Percentiles rank a stretch among this genome's conserved stretches.
These are phyloP conservation scores for Blastocystis sp. DNA, from an alignment of 352 stramenopile genomes.

Conservation along the genomic window DNA sequence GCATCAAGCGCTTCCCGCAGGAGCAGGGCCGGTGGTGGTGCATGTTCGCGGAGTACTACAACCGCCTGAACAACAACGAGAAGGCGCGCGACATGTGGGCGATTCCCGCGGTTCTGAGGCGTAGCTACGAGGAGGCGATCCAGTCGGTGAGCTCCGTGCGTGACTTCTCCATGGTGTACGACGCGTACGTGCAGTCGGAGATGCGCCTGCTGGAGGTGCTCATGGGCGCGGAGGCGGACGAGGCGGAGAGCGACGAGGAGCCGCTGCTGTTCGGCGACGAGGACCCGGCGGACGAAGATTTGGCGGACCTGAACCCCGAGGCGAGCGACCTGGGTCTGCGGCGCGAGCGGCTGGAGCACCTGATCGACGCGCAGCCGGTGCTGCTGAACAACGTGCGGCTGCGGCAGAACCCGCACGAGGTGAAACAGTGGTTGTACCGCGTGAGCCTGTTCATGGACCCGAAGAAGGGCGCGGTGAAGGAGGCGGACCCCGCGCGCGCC, in stretches of 20 bases:
- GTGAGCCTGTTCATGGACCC: slow-evolving; percentile 79
- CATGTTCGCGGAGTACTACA: slow-evolving; percentile 93
- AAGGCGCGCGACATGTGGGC: slow-evolving; percentile 92
- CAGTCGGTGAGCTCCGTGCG: slow-evolving; percentile 79
- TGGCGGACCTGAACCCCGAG: slow-evolving; percentile 82
- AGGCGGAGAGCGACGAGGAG: slow-evolving; percentile 74
- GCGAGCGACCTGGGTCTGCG: slow-evolving; percentile 79
- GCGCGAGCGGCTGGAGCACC: slow-evolving; percentile 82
- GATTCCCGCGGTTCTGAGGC: slow-evolving; percentile 77
- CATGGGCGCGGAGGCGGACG: slow-evolving; percentile 83
- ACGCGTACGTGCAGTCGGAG: slow-evolving; percentile 96
- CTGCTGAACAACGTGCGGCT: slow-evolving; percentile 90
- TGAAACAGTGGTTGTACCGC: slow-evolving; percentile 93
- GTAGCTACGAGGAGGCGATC: slow-evolving; percentile 71
- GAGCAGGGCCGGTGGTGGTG: slow-evolving; percentile 95
- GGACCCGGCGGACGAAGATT: slow-evolving; percentile 75
- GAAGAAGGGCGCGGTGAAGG: slow-evolving; percentile 50
- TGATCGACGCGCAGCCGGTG: slow-evolving; percentile 88
- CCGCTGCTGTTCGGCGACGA: slow-evolving; percentile 71
- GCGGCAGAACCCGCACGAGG: slow-evolving; percentile 96
- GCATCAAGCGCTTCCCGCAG: slow-evolving; percentile 86
- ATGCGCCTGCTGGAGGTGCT: slow-evolving; percentile 91
- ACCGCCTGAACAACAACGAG: slow-evolving; percentile 91
- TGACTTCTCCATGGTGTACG: slow-evolving; percentile 97
- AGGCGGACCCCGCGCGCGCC: slow-evolving; percentile 72